Conservation (phyloP, 2,329 filamentous ascomycete species). For the Kalaharituber pfeilii region DNA sequence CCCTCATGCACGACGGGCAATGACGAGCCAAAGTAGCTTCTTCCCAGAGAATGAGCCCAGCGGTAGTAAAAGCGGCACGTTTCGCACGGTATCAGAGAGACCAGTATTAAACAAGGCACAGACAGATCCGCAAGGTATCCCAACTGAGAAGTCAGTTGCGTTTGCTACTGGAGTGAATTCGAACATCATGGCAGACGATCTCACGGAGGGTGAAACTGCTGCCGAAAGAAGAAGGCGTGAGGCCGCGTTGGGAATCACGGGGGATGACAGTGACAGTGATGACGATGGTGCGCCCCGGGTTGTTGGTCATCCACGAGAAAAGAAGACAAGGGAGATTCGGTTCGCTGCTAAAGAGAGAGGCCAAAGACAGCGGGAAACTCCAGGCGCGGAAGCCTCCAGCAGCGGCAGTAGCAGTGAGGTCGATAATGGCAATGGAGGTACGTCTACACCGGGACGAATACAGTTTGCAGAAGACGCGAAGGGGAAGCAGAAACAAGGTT, state of each 20-base stretch:
- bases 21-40: neutral
- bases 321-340: constrained; percentile 39
- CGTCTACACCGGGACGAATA: neutral
- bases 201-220: constrained; percentile 46
- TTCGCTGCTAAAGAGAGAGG: constrained; percentile 35
- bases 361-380: neutral
- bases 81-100: neutral
- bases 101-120: neutral
- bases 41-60: neutral
- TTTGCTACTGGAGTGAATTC: neutral
- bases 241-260: constrained; percentile 46
- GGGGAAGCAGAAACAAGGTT: neutral
- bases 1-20: constrained; percentile 36
- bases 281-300: constrained; percentile 42
- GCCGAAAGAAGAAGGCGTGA: constrained; percentile 57
- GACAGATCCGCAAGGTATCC: neutral
- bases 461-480: neutral
- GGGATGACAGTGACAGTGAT: constrained; percentile 34
- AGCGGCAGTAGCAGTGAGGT: neutral
- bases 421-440: neutral
- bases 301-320: constrained; percentile 24
- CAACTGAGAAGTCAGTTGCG: neutral
- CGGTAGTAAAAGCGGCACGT: neutral
- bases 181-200: constrained; percentile 20
- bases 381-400: neutral